These are phyloP conservation scores for Beta lomatogona DNA, from an alignment of 179 eudicot species.

Conservation along the genomic window DNA sequence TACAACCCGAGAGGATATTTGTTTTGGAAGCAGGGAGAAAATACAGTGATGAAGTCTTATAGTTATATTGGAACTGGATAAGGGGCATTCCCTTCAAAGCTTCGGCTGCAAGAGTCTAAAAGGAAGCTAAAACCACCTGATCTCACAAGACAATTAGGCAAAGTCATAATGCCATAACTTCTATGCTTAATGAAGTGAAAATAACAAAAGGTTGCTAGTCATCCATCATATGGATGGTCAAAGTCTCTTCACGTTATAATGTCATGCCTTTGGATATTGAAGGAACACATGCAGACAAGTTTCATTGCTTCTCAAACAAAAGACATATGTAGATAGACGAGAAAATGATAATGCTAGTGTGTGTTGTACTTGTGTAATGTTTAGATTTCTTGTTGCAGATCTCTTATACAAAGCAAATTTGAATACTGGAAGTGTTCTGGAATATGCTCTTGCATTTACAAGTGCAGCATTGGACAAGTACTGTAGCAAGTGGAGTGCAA, in stretches of 20 bases:
- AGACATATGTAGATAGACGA: neutral
- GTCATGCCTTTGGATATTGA: neutral
- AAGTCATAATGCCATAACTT: neutral
- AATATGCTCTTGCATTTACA: slow-evolving; percentile 94
- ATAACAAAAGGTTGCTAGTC: neutral
- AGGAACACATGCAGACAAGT: neutral
- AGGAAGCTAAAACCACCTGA: neutral
- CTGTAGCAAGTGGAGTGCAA: slow-evolving; percentile 91
- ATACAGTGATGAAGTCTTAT: neutral
- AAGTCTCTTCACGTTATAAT: neutral
- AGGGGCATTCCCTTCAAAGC: neutral
- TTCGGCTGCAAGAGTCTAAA: neutral
- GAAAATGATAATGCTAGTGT: neutral
- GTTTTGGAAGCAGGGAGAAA: neutral
- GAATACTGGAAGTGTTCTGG: slow-evolving; percentile 94
- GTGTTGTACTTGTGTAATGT: neutral
- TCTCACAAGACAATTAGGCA: neutral
- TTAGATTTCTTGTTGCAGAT: slow-evolving; percentile 49
- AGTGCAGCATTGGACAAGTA: slow-evolving; percentile 95
- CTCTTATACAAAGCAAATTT: slow-evolving; percentile 87
- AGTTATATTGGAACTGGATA: neutral
- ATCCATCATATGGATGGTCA: neutral
- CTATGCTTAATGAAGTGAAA: neutral
- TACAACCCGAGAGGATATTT: neutral
- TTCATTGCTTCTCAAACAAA: neutral